These are phyloP conservation scores for Saprolegnia diclina DNA, from an alignment of 352 stramenopile genomes.

Conservation along the genomic window DNA sequence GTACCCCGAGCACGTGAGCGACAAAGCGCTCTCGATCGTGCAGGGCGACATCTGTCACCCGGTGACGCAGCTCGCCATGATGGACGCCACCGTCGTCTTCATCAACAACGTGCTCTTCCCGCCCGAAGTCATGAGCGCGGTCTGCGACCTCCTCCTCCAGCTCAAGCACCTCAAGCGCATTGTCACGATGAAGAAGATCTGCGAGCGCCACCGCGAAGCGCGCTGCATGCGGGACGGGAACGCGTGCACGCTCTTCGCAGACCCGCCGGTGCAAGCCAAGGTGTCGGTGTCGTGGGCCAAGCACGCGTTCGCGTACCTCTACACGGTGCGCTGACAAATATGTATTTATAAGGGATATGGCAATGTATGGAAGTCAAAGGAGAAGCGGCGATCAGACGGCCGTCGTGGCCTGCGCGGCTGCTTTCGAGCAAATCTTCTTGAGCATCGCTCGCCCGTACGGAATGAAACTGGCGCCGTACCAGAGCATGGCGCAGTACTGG, in stretches of 20 bases:
- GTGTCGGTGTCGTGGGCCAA: conserved; percentile 77
- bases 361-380: neutral
- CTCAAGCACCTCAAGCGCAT: conserved; percentile 61
- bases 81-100: conserved; percentile 76
- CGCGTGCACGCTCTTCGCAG: conserved; percentile 60
- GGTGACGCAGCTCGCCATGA: conserved; percentile 43
- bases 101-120: conserved; percentile 86
- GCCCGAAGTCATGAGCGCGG: conserved; percentile 64
- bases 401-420: conserved; percentile 23
- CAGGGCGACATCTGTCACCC: conserved; percentile 70
- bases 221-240: conserved; percentile 54
- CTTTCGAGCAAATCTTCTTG: conserved; percentile 62
- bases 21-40: conserved; percentile 57
- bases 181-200: conserved; percentile 74
- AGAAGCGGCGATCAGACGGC: conserved; percentile 4
- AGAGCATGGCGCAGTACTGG: conserved; percentile 78
- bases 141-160: conserved; percentile 52
- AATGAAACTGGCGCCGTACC: conserved; percentile 77
- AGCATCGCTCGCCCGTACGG: conserved; percentile 72
- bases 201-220: conserved; percentile 57
- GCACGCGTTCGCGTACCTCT: conserved; percentile 69
- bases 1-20: conserved; percentile 36
- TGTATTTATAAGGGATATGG: neutral
- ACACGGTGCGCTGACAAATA: conserved; percentile 40
- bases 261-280: conserved; percentile 56